Percentiles rank a stretch among this genome's conserved stretches.
Conservation (phyloP, 805 yeast species). For the Wickerhamiella domercqiae region DNA sequence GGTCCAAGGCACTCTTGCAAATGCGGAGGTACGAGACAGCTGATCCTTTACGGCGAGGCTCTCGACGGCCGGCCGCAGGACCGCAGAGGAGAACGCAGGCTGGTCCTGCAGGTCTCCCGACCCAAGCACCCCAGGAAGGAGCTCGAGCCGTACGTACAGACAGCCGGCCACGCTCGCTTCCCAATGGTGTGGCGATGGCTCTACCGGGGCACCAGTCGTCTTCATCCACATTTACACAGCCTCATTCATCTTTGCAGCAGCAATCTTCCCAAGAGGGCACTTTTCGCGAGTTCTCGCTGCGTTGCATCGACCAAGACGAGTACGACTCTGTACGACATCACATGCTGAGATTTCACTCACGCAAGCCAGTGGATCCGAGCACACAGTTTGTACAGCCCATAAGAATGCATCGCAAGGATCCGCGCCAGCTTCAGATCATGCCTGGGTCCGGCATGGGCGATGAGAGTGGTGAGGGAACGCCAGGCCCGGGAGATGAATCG, state of each 20-base stretch:
- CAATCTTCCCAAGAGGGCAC: background rate
- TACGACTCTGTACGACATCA: constrained; percentile 62
- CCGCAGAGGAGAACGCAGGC: constrained; percentile 1
- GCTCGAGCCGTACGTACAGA: constrained; percentile 8
- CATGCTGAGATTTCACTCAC: constrained; percentile 64
- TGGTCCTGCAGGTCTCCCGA: background rate
- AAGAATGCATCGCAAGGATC: constrained; percentile 83
- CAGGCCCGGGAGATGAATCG: constrained; percentile 19
- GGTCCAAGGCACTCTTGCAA: no score
- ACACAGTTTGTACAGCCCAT: constrained; percentile 67
- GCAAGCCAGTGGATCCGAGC: constrained; percentile 54
- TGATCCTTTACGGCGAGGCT: constrained; percentile 16
- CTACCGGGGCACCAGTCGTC: background rate
- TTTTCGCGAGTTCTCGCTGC: constrained; percentile 38
- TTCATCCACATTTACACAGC: no score
- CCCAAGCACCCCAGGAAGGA: background rate
- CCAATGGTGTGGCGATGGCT: constrained; percentile 8
- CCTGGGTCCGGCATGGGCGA: constrained; percentile 4
- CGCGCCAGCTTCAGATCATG: constrained; percentile 78
- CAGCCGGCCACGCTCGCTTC: constrained; percentile 5
- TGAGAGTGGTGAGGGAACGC: constrained; percentile 22
- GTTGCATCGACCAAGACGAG: constrained; percentile 59
- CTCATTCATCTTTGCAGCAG: constrained; percentile 4
- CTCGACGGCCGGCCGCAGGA: constrained; percentile 12
- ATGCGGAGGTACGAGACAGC: no score